phyloP scores from a whole-genome alignment of 2,329 filamentous ascomycete species.

The Thelonectria rubi region DNA sequence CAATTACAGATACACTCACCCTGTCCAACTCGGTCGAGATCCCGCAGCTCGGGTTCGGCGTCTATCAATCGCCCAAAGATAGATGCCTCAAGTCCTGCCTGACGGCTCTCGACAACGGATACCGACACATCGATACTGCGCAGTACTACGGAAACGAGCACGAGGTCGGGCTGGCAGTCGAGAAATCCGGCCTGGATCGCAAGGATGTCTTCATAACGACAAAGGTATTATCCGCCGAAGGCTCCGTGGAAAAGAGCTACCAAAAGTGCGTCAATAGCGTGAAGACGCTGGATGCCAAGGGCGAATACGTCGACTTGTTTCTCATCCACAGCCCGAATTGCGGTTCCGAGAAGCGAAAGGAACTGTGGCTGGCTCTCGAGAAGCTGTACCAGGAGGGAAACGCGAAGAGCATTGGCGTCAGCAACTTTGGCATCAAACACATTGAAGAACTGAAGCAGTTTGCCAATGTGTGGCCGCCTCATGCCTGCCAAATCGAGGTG shows the following conservation, averaged over 20 bases:
- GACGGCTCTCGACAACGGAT: neutral
- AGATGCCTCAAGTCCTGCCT: constrained; percentile 64
- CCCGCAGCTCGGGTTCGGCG: constrained; percentile 75
- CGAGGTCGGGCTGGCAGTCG: neutral
- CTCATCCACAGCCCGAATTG: constrained; percentile 71
- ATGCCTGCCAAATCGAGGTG: constrained; percentile 77
- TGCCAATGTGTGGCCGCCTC: constrained; percentile 71
- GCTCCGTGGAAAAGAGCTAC: constrained; percentile 67
- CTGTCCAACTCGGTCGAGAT: constrained; percentile 51
- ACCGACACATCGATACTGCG: constrained; percentile 4
- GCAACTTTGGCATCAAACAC: constrained; percentile 74
- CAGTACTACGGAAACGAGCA: neutral
- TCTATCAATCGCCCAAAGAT: constrained; percentile 66
- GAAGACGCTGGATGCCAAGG: constrained; percentile 60
- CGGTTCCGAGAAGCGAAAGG: constrained; percentile 63
- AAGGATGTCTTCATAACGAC: constrained; percentile 53
- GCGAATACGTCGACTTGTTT: constrained; percentile 74
- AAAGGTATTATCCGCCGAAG: constrained; percentile 55
- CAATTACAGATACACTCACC: constrained; percentile 32
- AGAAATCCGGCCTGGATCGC: neutral
- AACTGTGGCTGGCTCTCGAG: constrained; percentile 74
- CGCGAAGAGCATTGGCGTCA: constrained; percentile 73
- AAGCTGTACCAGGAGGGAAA: constrained; percentile 66
- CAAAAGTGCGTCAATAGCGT: constrained; percentile 68
- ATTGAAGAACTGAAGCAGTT: constrained; percentile 72